phyloP scores from a whole-genome alignment of 352 stramenopile species.

The Phytophthora ohioensis region DNA sequence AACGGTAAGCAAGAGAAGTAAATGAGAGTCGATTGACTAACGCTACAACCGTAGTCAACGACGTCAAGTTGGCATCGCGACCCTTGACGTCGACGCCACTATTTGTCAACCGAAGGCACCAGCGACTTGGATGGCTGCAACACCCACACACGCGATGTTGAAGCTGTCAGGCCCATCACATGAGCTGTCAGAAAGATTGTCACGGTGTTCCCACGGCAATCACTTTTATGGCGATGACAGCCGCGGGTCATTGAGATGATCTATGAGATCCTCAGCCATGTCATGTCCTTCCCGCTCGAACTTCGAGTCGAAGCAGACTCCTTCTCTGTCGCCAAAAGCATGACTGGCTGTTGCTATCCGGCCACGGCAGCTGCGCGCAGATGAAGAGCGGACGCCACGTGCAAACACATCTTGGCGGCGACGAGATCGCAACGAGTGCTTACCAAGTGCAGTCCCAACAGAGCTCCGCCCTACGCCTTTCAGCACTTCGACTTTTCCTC shows the following conservation, averaged over 20 bases:
- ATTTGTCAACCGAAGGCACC: too few species aligned
- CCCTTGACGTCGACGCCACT: too few species aligned
- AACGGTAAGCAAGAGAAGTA: too few species aligned
- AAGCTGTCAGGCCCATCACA: background rate
- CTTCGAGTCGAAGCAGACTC: background rate
- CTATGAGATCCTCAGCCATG: slow-evolving; percentile 4
- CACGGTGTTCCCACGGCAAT: slow-evolving; percentile 13
- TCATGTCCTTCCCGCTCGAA: slow-evolving; percentile 6
- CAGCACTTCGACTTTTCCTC: slow-evolving; percentile 27
- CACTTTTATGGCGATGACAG: slow-evolving; percentile 26
- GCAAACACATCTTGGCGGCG: slow-evolving; percentile 15
- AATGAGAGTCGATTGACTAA: too few species aligned
- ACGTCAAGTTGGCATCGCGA: too few species aligned
- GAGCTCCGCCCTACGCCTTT: background rate
- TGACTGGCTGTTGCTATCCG: slow-evolving; percentile 15
- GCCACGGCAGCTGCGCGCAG: slow-evolving; percentile 21
- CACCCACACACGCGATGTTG: slow-evolving; percentile 15
- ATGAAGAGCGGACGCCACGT: slow-evolving; percentile 13
- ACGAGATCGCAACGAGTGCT: background rate
- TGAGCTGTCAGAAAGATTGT: slow-evolving; percentile 22
- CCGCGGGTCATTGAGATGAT: slow-evolving; percentile 14
- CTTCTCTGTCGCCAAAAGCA: slow-evolving; percentile 17
- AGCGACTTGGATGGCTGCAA: background rate
- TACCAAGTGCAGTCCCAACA: background rate
- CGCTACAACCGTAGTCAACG: too few species aligned